Percentiles rank a stretch among this genome's conserved stretches.
phyloP scores from a whole-genome alignment of 75 land plant genomes.

The Ceratopteris richardii region DNA sequence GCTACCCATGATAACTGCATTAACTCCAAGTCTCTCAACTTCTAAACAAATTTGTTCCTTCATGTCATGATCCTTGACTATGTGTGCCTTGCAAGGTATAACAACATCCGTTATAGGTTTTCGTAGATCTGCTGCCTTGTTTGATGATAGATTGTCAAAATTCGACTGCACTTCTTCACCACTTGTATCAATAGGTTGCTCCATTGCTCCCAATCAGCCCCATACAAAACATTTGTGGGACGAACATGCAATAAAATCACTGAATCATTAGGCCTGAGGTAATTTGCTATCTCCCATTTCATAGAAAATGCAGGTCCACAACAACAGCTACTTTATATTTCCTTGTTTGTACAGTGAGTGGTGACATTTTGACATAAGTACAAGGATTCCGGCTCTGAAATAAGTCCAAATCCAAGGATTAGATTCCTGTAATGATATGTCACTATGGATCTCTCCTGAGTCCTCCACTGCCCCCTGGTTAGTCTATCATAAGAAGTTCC shows the following conservation, averaged over 20 bases:
- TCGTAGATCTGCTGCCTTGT: conserved; percentile 53
- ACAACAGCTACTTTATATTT: conserved; percentile 65
- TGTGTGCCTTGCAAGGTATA: conserved; percentile 70
- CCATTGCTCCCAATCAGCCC: conserved; percentile 66
- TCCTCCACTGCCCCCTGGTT: too few relatives aligned
- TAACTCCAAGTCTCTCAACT: conserved; percentile 57
- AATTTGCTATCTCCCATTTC: conserved; percentile 71
- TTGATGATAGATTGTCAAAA: conserved; percentile 48
- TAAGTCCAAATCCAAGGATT: too few relatives aligned
- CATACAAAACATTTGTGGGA: conserved; percentile 66
- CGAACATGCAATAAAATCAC: conserved; percentile 77
- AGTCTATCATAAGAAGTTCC: too few relatives aligned
- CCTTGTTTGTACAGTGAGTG: conserved; percentile 5
- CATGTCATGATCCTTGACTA: conserved; percentile 90
- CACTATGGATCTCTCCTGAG: too few relatives aligned
- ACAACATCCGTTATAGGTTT: conserved; percentile 58
- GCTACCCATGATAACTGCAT: conserved; percentile 75
- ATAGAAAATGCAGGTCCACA: conserved; percentile 78
- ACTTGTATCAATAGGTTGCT: conserved; percentile 13
- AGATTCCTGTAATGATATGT: too few relatives aligned
- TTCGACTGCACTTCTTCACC: conserved; percentile 48
- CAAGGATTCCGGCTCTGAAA: too few relatives aligned
- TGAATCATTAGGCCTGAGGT: conserved; percentile 69
- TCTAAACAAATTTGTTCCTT: conserved; percentile 76
- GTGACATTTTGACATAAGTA: conserved; percentile 16